Percentiles rank a stretch among this genome's conserved stretches.
Conservation (phyloP, 169 alveolate species). For the Besnoitia besnoiti region DNA sequence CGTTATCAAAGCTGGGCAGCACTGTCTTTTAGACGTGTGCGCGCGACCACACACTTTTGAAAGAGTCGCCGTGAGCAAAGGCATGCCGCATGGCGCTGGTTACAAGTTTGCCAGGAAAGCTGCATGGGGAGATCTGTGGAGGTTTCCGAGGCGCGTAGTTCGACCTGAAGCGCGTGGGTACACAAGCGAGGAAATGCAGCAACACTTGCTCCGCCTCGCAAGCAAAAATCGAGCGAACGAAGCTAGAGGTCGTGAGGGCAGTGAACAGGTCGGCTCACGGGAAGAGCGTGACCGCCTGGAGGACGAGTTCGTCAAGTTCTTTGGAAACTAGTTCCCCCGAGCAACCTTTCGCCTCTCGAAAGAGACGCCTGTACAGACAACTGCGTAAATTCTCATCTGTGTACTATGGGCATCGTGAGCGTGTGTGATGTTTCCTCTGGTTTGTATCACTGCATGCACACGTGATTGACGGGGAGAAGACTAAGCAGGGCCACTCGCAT, state of each 20-base stretch:
- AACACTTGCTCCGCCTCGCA: constrained; percentile 29
- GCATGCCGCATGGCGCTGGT: constrained; percentile 78
- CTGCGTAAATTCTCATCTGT: no score
- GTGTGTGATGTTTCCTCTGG: no score
- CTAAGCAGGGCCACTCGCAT: no score
- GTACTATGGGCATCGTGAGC: no score
- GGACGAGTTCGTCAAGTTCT: not conserved
- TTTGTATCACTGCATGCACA: no score
- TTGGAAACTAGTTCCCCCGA: no score
- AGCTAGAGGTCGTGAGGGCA: not conserved
- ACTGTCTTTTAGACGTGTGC: constrained; percentile 86
- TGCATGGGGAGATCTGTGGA: constrained; percentile 93
- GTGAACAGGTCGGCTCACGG: constrained; percentile 16
- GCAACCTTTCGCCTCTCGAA: no score
- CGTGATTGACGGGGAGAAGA: no score
- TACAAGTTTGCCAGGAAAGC: constrained; percentile 80
- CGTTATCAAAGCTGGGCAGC: constrained; percentile 84
- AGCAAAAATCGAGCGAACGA: not conserved
- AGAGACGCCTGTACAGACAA: no score
- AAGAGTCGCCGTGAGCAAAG: constrained; percentile 73
- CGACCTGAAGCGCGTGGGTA: constrained; percentile 87
- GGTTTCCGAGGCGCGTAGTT: constrained; percentile 82
- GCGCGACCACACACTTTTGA: constrained; percentile 73
- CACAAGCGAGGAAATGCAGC: constrained; percentile 77
- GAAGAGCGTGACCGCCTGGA: constrained; percentile 28